These are phyloP conservation scores for Pezicula radicicola DNA, from an alignment of 2,329 filamentous ascomycete genomes.

Conservation along the genomic window DNA sequence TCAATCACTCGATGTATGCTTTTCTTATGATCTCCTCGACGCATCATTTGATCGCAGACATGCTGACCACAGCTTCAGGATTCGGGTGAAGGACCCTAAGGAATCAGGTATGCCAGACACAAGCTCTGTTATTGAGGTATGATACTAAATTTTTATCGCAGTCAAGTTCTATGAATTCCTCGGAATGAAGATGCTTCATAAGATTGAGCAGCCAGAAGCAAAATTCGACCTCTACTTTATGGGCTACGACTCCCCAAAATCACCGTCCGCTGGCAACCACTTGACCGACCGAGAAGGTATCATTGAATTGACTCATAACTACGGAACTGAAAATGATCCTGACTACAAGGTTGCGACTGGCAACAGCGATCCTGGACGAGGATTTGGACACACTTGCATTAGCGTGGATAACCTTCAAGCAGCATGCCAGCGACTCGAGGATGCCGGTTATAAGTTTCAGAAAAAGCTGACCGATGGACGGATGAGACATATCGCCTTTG, in stretches of 20 bases:
- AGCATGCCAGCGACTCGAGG: slow-evolving; percentile 84
- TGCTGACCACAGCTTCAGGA: slow-evolving; percentile 48
- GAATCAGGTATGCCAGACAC: slow-evolving; percentile 55
- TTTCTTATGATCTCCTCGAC: slow-evolving; percentile 22
- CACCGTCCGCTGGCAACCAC: slow-evolving; percentile 70
- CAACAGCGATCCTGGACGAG: slow-evolving; percentile 80
- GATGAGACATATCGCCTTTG: slow-evolving; percentile 88
- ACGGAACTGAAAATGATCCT: slow-evolving; percentile 84
- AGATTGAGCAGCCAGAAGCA: slow-evolving; percentile 77
- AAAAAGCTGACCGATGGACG: slow-evolving; percentile 89
- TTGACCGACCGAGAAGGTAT: slow-evolving; percentile 82
- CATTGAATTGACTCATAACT: slow-evolving; percentile 80
- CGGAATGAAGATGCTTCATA: slow-evolving; percentile 80
- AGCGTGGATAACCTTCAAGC: slow-evolving; percentile 82
- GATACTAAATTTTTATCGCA: slow-evolving; percentile 21
- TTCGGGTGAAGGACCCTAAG: slow-evolving; percentile 93
- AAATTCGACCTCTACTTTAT: slow-evolving; percentile 98
- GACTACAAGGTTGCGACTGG: slow-evolving; percentile 82
- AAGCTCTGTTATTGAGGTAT: not conserved
- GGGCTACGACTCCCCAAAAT: slow-evolving; percentile 75
- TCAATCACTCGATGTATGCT: slow-evolving; percentile 79
- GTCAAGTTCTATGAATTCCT: slow-evolving; percentile 94
- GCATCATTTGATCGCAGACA: not conserved
- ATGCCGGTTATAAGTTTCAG: slow-evolving; percentile 89
- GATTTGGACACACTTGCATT: slow-evolving; percentile 75